A percentile compares a stretch with the other conserved stretches of the same genome.
phyloP scores from a whole-genome alignment of 495 filamentous ascomycete genomes.

The Neurospora sp. region DNA sequence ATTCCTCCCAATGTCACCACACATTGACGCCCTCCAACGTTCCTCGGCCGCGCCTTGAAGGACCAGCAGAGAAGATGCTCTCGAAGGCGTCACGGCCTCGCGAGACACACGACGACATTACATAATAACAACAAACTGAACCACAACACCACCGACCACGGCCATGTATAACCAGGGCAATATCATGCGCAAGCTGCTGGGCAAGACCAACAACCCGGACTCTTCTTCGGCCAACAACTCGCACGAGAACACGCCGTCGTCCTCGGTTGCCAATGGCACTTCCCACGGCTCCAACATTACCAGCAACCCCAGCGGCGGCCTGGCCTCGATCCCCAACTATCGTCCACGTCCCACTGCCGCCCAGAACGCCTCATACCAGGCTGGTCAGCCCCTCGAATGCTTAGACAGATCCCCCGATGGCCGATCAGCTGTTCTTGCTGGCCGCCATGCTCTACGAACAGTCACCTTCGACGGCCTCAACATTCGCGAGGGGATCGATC shows the following conservation, averaged over 20 bases:
- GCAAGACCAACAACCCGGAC: constrained; percentile 28
- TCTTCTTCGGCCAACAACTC: constrained; percentile 22
- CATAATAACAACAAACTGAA: not conserved
- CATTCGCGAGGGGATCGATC: constrained; percentile 68
- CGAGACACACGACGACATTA: not conserved
- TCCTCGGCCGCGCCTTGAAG: not conserved
- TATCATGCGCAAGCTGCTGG: constrained; percentile 45
- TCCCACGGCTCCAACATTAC: constrained; percentile 19
- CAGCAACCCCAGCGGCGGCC: constrained; percentile 24
- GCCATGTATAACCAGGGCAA: constrained; percentile 33
- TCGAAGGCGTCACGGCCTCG: not conserved
- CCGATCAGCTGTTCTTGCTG: constrained; percentile 69
- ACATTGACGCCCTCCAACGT: not conserved
- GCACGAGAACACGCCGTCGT: constrained; percentile 1
- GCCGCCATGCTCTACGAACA: constrained; percentile 77
- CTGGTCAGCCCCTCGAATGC: constrained; percentile 60
- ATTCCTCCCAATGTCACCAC: not conserved
- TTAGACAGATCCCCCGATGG: constrained; percentile 71
- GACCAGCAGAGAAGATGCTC: not conserved
- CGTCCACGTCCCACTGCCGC: constrained; percentile 49
- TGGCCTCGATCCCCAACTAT: constrained; percentile 17
- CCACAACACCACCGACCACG: not conserved
- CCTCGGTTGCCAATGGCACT: constrained; percentile 4
- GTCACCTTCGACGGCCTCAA: constrained; percentile 59
- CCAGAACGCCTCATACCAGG: constrained; percentile 63